Evolutionary conservation across 2,329 filamentous ascomycete genomes (phyloP).

Genomic region (Ophiosphaerella herpotricha): DNA sequence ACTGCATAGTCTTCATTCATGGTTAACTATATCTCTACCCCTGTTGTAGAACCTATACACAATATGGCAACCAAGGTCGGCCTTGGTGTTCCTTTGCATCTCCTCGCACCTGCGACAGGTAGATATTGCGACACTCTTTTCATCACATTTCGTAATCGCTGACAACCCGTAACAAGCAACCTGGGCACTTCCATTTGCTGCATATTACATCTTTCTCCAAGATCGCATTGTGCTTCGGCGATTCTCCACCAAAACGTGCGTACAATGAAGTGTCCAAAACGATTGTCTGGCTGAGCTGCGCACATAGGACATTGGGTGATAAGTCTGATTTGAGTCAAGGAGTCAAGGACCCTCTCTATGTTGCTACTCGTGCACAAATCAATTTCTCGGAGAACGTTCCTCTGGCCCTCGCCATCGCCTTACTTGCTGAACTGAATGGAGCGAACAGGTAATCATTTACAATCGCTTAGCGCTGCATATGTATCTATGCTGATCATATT

Average conservation of each 20-base stretch:
- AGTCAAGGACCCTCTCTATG: constrained; percentile 37
- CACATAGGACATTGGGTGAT: constrained; percentile 32
- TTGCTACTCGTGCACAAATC: constrained; percentile 44
- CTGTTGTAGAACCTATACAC: constrained; percentile 7
- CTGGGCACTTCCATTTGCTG: constrained; percentile 49
- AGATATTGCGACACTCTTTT: too few relatives aligned
- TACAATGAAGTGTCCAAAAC: neutral
- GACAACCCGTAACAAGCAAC: constrained; percentile 20
- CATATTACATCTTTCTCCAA: constrained; percentile 50
- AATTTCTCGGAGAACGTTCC: constrained; percentile 55
- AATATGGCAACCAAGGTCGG: constrained; percentile 38
- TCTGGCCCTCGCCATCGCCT: constrained; percentile 43
- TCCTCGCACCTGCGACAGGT: constrained; percentile 40
- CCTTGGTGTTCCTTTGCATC: constrained; percentile 38
- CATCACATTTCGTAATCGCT: too few relatives aligned
- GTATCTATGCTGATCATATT: neutral
- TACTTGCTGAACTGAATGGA: constrained; percentile 53
- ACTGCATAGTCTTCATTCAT: constrained; percentile 1
- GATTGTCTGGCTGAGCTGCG: constrained; percentile 8
- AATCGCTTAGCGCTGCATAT: neutral
- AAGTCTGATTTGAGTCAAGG: constrained; percentile 16
- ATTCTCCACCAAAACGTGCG: constrained; percentile 35
- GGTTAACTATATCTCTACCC: constrained; percentile 20
- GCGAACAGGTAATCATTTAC: constrained; percentile 36
- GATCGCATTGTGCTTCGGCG: constrained; percentile 46